Evolutionary conservation across 768 basidiomycete species (phyloP).

Genomic region (Epithele typhae): DNA sequence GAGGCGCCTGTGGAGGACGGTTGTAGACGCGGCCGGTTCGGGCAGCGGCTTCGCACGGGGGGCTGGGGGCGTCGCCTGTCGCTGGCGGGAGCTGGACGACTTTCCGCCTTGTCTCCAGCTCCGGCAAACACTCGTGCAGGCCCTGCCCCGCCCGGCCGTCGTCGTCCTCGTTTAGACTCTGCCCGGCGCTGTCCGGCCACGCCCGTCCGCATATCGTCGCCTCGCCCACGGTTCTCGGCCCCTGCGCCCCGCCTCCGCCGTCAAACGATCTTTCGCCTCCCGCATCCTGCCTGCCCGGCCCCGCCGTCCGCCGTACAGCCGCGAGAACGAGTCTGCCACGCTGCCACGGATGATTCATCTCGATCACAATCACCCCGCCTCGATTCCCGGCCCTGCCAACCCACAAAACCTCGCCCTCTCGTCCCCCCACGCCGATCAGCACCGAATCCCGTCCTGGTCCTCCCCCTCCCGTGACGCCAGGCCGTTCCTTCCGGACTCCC

Average conservation of each 20-base stretch:
- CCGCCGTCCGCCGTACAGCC: background rate
- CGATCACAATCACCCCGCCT: slow-evolving; percentile 27
- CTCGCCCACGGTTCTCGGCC: too few relatives aligned
- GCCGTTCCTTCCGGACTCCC: slow-evolving; percentile 18
- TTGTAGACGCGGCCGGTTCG: slow-evolving; percentile 1
- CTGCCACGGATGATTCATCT: slow-evolving; percentile 30
- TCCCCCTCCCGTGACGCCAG: slow-evolving; percentile 19
- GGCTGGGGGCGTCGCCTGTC: too few relatives aligned
- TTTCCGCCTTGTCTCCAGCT: too few relatives aligned
- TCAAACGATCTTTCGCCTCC: background rate
- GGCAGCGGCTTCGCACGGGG: slow-evolving; percentile 12
- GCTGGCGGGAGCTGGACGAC: too few relatives aligned
- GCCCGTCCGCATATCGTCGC: too few relatives aligned
- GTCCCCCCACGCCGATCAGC: slow-evolving; percentile 24
- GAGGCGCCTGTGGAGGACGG: too few relatives aligned
- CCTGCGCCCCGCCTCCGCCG: background rate
- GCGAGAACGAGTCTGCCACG: background rate
- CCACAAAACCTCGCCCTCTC: slow-evolving; percentile 20
- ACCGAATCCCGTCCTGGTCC: slow-evolving; percentile 22
- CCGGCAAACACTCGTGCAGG: too few relatives aligned
- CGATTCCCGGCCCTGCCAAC: slow-evolving; percentile 18
- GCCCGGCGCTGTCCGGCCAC: too few relatives aligned
- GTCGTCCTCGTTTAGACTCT: too few relatives aligned
- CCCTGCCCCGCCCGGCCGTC: too few relatives aligned
- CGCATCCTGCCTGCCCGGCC: background rate